Evolutionary conservation across 257 asterid species (phyloP), one percentile per base, ranked within the genome.

Genomic region (Striga asiatica): DNA sequence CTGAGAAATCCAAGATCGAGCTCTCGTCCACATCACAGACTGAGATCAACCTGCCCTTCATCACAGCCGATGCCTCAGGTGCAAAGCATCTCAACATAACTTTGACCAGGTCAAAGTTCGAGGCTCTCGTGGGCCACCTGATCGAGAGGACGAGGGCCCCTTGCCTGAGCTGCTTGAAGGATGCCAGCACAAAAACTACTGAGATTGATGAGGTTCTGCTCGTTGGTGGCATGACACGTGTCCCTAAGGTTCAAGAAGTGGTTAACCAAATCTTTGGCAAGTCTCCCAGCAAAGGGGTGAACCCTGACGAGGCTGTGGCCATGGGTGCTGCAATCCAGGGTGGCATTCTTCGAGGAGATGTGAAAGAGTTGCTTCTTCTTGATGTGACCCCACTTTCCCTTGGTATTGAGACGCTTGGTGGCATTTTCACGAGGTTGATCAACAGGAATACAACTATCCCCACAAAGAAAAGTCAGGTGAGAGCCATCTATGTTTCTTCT

Each of bases 281-380:
- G 72, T 58, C 76, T 37, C 91, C 89, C 5, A 84, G 94, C 80
- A 84, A 84, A 63, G 91, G 94, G 4, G 94, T 81, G 54, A 84
- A 81, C 50, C 91, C 91, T 2, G 94, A 84, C 34, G 94, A 84
- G 66, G 91, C 91, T 2, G 94, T 84, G 62, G 88, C 91, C 27
- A 81, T 81, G 83, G 91, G 94, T 10, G 94, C 94, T 53, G 94
- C 94, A 14, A 78, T 84, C 29, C 87, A 81, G 61, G 89, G 91
- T 7, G 94, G 88, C 19, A 81, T 81, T 7, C 85, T 79, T 19
- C 82, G 87, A 3, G 88, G 89, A 45, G 87, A 78, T 48, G 94
- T 81, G 38, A 81, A 78, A 25, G 94, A 84, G 70, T 66, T 84
- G 67, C 81, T 84, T 20, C 85, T 84, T 22, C 83, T 81, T 13